Conservation (phyloP, 192 early-diverging fungal species). For the Thoreauomyces humboldtii region DNA sequence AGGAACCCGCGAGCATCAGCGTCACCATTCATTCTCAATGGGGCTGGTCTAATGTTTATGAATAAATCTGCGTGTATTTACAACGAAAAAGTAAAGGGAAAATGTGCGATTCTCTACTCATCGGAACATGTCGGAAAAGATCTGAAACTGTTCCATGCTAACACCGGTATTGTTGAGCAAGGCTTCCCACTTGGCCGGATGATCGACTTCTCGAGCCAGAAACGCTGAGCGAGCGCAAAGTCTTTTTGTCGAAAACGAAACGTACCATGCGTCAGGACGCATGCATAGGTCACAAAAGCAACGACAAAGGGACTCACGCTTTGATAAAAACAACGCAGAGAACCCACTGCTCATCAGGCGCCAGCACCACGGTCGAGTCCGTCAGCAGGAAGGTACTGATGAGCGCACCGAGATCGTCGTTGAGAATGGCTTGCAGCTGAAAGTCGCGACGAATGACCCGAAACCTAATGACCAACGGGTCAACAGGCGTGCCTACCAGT, state of each 20-base stretch:
- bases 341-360: slow-evolving; percentile 14
- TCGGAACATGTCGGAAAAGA: neutral
- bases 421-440: neutral
- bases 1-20: too few relatives aligned
- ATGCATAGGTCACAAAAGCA: neutral
- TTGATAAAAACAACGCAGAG: neutral
- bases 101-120: neutral
- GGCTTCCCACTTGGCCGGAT: neutral
- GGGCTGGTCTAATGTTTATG: too few relatives aligned
- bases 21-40: too few relatives aligned
- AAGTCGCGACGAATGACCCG: slow-evolving; percentile 8
- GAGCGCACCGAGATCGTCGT: slow-evolving; percentile 3
- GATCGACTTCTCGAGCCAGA: neutral
- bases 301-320: neutral
- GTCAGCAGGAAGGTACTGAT: slow-evolving; percentile 5
- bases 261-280: neutral
- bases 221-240: neutral
- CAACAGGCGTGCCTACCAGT: neutral
- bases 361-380: neutral
- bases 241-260: neutral
- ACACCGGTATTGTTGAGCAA: neutral
- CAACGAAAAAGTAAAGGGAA: too few relatives aligned
- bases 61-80: too few relatives aligned
- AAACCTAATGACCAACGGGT: neutral
- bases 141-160: neutral